phyloP scores from a whole-genome alignment of 371 early-diverging fungal species.

The Chytridiales sp. region DNA sequence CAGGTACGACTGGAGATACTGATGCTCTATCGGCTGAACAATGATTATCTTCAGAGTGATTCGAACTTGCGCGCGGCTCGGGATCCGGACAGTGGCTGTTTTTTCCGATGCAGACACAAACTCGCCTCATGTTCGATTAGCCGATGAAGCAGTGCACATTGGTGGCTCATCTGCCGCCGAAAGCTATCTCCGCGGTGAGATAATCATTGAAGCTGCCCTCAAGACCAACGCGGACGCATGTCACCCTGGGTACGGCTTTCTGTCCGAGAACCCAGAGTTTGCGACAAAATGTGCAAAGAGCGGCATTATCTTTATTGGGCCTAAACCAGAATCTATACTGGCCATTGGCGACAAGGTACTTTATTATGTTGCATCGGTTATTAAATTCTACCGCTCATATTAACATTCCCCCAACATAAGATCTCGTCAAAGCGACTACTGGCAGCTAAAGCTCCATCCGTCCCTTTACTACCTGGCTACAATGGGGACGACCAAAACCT shows the following conservation, averaged over 20 bases:
- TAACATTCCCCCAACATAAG: constrained; percentile 23
- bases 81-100: constrained; percentile 89
- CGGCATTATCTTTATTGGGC: constrained; percentile 92
- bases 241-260: constrained; percentile 91
- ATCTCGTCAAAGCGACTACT: constrained; percentile 21
- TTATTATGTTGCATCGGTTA: constrained; percentile 84
- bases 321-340: constrained; percentile 80
- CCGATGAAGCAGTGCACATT: constrained; percentile 83
- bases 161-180: constrained; percentile 79
- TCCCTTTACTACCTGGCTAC: constrained; percentile 86
- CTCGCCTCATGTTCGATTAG: constrained; percentile 73
- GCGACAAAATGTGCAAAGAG: constrained; percentile 82
- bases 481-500: constrained; percentile 69
- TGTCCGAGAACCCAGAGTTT: constrained; percentile 90
- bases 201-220: constrained; percentile 73
- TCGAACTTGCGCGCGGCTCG: constrained; percentile 73
- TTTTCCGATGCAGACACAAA: constrained; percentile 88
- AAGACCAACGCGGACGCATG: constrained; percentile 72
- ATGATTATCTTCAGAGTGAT: too few species aligned
- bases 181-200: constrained; percentile 77
- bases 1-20: background rate
- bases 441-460: constrained; percentile 38
- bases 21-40: constrained; percentile 52
- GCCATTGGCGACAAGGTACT: constrained; percentile 58
- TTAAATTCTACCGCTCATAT: constrained; percentile 45